Evolutionary conservation across 2,329 filamentous ascomycete genomes (phyloP).

Genomic region (Phaeomoniella chlamydospora): DNA sequence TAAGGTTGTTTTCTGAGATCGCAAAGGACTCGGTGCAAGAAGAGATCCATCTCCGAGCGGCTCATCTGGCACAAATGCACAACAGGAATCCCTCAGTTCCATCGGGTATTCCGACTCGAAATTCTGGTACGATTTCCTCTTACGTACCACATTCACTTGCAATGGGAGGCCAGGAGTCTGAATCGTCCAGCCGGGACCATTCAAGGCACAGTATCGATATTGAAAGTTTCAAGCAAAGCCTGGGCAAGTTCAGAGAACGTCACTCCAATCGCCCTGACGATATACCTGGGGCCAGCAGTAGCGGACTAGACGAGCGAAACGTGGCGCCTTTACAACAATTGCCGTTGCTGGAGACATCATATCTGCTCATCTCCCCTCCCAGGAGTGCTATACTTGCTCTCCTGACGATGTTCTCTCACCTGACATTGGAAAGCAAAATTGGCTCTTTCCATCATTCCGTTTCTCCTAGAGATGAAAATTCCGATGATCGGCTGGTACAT

Average conservation of each 20-base stretch:
- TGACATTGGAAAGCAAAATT: slow-evolving; percentile 14
- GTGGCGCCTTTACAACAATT: slow-evolving; percentile 7
- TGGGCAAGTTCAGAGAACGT: slow-evolving; percentile 20
- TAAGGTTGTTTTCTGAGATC: slow-evolving; percentile 43
- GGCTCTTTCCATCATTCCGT: slow-evolving; percentile 13
- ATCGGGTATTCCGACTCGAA: slow-evolving; percentile 13
- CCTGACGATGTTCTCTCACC: slow-evolving; percentile 43
- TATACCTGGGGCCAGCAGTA: slow-evolving; percentile 24
- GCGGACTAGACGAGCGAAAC: slow-evolving; percentile 6
- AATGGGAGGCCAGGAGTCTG: slow-evolving; percentile 33
- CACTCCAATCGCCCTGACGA: slow-evolving; percentile 12
- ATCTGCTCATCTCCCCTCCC: slow-evolving; percentile 54
- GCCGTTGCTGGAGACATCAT: slow-evolving; percentile 18
- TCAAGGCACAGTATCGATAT: slow-evolving; percentile 21
- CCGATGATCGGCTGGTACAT: slow-evolving; percentile 10
- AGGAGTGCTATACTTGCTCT: slow-evolving; percentile 40
- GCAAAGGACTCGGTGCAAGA: slow-evolving; percentile 42
- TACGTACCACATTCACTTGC: slow-evolving; percentile 11
- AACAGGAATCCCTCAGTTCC: slow-evolving; percentile 17
- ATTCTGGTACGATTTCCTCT: slow-evolving; percentile 9
- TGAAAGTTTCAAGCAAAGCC: slow-evolving; percentile 19
- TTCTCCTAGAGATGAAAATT: neutral
- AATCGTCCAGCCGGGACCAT: slow-evolving; percentile 24
- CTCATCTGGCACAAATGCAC: slow-evolving; percentile 46
- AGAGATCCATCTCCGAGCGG: slow-evolving; percentile 57